Percentiles rank a stretch among this genome's conserved stretches.
phyloP scores from a whole-genome alignment of 495 filamentous ascomycete genomes.

The Talaromyces borbonicus region DNA sequence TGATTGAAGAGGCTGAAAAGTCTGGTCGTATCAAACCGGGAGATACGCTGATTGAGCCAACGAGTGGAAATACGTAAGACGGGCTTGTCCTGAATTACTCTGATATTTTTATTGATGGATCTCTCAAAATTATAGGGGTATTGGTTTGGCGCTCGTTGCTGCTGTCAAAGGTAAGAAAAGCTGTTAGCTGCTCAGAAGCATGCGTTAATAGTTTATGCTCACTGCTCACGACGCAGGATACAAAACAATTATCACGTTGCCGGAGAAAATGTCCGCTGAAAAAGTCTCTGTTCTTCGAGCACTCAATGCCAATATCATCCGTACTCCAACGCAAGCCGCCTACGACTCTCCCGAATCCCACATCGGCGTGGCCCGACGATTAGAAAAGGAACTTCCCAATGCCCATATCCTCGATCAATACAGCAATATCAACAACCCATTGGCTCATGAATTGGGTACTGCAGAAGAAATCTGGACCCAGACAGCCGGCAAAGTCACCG shows the following conservation, averaged over 20 bases:
- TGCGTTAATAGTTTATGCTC: too few relatives aligned
- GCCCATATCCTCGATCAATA: constrained; percentile 97
- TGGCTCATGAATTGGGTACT: constrained; percentile 89
- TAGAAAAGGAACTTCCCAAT: constrained; percentile 93
- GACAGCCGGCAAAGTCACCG: constrained; percentile 74
- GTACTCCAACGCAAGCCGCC: constrained; percentile 91
- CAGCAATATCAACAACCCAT: constrained; percentile 80
- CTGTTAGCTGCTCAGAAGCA: background rate
- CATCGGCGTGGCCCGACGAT: constrained; percentile 82
- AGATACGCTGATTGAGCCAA: constrained; percentile 95
- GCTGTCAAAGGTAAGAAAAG: constrained; percentile 67
- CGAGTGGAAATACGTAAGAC: constrained; percentile 85
- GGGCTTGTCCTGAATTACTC: background rate
- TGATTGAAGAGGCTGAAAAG: constrained; percentile 94
- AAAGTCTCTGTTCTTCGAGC: constrained; percentile 92
- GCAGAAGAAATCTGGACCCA: constrained; percentile 96
- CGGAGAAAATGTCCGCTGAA: constrained; percentile 98
- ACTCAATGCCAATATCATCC: constrained; percentile 92
- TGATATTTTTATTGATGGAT: constrained; percentile 14
- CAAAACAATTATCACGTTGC: constrained; percentile 95
- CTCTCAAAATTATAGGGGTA: constrained; percentile 55
- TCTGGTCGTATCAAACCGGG: constrained; percentile 91
- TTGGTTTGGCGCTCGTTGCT: constrained; percentile 85
- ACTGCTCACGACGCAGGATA: constrained; percentile 42
- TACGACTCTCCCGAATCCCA: constrained; percentile 92